Percentiles rank a stretch among this genome's conserved stretches.
Conservation (phyloP, 768 basidiomycete genomes). For the Fistulinella prunicolor region DNA sequence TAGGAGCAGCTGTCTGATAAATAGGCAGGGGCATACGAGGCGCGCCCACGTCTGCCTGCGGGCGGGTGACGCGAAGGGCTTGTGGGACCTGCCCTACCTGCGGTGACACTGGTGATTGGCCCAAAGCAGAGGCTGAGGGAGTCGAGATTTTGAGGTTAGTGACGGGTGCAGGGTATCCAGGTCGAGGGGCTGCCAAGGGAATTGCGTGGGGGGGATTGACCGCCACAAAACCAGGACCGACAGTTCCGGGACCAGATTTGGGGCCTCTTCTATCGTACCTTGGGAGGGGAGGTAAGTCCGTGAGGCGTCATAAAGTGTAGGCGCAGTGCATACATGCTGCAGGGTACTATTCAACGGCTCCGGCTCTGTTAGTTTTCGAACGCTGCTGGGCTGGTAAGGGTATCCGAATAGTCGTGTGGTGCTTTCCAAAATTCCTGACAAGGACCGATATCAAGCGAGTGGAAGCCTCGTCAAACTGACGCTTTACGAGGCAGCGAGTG, state of each 20-base stretch:
- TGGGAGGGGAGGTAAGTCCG: conserved; percentile 7
- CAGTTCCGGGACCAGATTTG: conserved; percentile 51
- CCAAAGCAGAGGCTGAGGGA: conserved; percentile 40
- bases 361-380: conserved; percentile 43
- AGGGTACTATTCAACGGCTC: conserved; percentile 57
- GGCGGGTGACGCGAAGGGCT: conserved; percentile 19
- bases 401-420: conserved; percentile 13
- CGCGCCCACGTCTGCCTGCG: conserved; percentile 13
- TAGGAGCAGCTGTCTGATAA: conserved; percentile 30
- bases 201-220: conserved; percentile 32
- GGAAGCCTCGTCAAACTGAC: conserved; percentile 26
- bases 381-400: conserved; percentile 33
- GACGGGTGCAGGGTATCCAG: conserved; percentile 72
- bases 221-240: conserved; percentile 49
- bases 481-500: conserved; percentile 22
- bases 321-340: conserved; percentile 57
- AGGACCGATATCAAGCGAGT: conserved; percentile 25
- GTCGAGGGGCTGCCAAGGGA: conserved; percentile 64
- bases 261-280: conserved; percentile 64
- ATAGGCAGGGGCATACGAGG: conserved; percentile 32
- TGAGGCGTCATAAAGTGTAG: conserved; percentile 5
- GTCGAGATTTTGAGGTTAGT: conserved; percentile 59
- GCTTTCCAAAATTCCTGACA: conserved; percentile 6
- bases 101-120: conserved; percentile 16
- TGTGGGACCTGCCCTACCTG: conserved; percentile 33